Evolutionary conservation across 2,329 filamentous ascomycete species (phyloP).

Genomic region (Pseudogymnoascus sp.): DNA sequence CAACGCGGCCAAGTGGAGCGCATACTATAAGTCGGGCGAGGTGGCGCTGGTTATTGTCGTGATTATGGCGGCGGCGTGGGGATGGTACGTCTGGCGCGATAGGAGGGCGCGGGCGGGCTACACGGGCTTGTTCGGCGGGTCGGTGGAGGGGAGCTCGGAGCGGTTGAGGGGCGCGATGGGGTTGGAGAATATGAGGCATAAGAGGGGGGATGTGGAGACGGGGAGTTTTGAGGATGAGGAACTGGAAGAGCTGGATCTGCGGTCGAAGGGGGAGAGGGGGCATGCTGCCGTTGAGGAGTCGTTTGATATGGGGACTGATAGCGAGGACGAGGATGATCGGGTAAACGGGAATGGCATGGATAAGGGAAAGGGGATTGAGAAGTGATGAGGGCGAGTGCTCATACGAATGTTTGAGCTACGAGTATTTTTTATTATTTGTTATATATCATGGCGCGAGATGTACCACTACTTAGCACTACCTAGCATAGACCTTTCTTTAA

Average conservation of each 20-base stretch:
- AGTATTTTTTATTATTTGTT: background rate
- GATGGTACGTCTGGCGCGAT: slow-evolving; percentile 55
- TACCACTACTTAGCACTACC: slow-evolving; percentile 6
- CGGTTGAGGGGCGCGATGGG: slow-evolving; percentile 27
- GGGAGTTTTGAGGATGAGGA: slow-evolving; percentile 59
- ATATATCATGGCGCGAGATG: slow-evolving; percentile 4
- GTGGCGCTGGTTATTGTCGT: slow-evolving; percentile 59
- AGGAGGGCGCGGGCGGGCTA: slow-evolving; percentile 49
- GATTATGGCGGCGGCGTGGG: slow-evolving; percentile 53
- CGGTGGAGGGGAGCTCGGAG: slow-evolving; percentile 23
- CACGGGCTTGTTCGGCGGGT: slow-evolving; percentile 32
- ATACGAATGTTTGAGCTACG: slow-evolving; percentile 13
- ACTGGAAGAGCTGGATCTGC: slow-evolving; percentile 48
- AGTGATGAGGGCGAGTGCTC: slow-evolving; percentile 15
- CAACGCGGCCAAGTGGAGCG: slow-evolving; percentile 59
- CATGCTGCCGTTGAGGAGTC: slow-evolving; percentile 32
- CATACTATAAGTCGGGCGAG: slow-evolving; percentile 64
- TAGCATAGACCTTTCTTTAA: slow-evolving; percentile 8
- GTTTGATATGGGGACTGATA: slow-evolving; percentile 50
- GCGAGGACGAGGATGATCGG: slow-evolving; percentile 40
- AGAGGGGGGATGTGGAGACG: slow-evolving; percentile 48
- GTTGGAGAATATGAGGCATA: slow-evolving; percentile 40
- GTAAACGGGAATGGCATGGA: slow-evolving; percentile 19
- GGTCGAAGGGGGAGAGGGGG: slow-evolving; percentile 26
- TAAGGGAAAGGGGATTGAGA: slow-evolving; percentile 18